A percentile compares a stretch with the other conserved stretches of the same genome.
Conservation (phyloP, 2,329 filamentous ascomycete species). For the Botrytis squamosa region DNA sequence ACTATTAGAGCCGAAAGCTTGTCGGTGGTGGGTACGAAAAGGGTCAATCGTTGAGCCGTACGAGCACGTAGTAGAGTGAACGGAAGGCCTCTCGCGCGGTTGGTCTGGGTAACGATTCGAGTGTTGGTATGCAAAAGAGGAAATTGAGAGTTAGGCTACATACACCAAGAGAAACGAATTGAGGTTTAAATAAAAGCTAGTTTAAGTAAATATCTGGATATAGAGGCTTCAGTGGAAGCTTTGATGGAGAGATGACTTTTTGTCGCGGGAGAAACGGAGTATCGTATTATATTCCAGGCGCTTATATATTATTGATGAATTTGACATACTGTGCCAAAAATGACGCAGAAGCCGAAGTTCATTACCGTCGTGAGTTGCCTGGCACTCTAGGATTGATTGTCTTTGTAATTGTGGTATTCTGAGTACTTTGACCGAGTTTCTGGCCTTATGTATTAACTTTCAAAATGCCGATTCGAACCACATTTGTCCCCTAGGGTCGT, state of each 20-base stretch:
- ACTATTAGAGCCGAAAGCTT: not conserved
- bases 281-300: not conserved
- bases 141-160: not conserved
- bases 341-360: not conserved
- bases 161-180: not conserved
- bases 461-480: too few species aligned
- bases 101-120: not conserved
- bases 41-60: not conserved
- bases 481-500: not conserved
- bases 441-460: not conserved
- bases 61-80: not conserved
- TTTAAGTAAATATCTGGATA: not conserved
- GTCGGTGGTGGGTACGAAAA: not conserved
- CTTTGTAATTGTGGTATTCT: not conserved
- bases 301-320: not conserved
- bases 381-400: not conserved
- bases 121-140: not conserved
- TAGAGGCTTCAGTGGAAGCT: too few species aligned
- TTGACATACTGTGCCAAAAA: not conserved
- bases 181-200: not conserved
- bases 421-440: not conserved
- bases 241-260: not conserved
- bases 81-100: not conserved
- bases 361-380: not conserved
- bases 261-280: not conserved